Evolutionary conservation across 2,329 filamentous ascomycete species (phyloP), one percentile per base, ranked within the genome.

Genomic region (Acephala macrosclerotiorum): DNA sequence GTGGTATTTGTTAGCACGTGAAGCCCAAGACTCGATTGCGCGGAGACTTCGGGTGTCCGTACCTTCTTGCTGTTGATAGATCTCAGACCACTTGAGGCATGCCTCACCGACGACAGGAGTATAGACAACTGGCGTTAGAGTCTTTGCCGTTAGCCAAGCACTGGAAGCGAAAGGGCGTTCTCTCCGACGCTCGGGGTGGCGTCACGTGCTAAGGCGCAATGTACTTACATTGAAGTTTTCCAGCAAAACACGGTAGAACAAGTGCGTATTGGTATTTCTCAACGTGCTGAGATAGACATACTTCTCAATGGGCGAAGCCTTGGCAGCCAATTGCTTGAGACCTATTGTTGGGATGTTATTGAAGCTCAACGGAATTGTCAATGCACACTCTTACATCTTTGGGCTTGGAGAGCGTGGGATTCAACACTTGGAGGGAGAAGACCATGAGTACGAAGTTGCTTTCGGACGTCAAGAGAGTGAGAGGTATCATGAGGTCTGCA

Each of bases 31-130:
- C n/a, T 42, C 8, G 7, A 26, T 60, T 9, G 33, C 35, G n/a
- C 22, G 25, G 16, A 18, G 35, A 16, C n/a, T n/a, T 45, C 4
- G 0, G 20, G 42, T 22, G 25, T n/a, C 58, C 67, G 14, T 69
- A 74, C 85, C 88, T 82, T 92, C 90, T 45, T 89, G 88, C 74
- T 90, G 87, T 71, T 89, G 88, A 80, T 90, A 92, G 75, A 92
- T 90, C 75, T 92, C 88, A 61, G 89, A 90, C 90, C 90, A 92
- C 80, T 86, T 85, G 76, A 90, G 82, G 79, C 90, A 92, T 67
- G 89, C 90, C 77, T 92, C 89, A 71, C 90, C 90, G 68, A 92
- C 85, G 67, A 85, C 86, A 29, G 85, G 85, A 35, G 85, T 88
- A 79, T 88, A 88, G 69, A 88, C 86, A 67, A 87, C 78, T 66